Base-by-base conservation (phyloP, 495 filamentous ascomycete species). In the Parathielavia appendiculata region DNA sequence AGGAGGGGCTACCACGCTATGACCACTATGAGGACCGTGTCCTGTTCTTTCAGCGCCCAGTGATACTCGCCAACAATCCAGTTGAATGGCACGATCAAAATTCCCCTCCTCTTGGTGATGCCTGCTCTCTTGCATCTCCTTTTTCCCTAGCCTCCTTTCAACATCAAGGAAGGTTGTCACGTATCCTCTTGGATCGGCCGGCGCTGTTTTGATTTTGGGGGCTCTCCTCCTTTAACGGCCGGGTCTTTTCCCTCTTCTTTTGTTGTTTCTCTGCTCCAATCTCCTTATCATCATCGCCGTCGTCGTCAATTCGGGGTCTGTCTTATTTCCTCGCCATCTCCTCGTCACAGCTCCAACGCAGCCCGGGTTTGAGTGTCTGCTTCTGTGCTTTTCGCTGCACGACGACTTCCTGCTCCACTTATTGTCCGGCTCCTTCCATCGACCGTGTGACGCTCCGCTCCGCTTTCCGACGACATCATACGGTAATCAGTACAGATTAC, bases 151-250 rank as follows among this genome's bases (percentile, higher is more conserved):
- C 59, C 61, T 65, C 62, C 57, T 48, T 59, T 56, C 50, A 64
- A 66, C 69, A 69, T 65, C 67, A 54, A 62, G 61, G 63, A 62
- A 63, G 68, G 57, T 23, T 64, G 63, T 68, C 66, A 66, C 63
- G 57, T 58, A 63, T 61, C 63, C 54, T 60, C 57, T 48, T 60
- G 61, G 67, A 58, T 62, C 62, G 67, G 62, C 69, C 64, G 66
- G 55, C 65, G 69, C 60, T 69, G 74, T 70, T 70, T 68, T 72
- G 72, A 72, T 71, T 72, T 73, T 73, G 75, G 71, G 74, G 71
- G 69, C 74, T 69, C 71, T 75, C 70, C 73, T 74, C 64, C 70
- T 70, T 75, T 75, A 47, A 74, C 73, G 73, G 73, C 71, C 72
- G 71, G 76, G 78, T 78, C 69, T 66, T 76, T 79, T 77, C 69